Conservation (phyloP, 164 flowering plant genomes). For the Vitis cinerea region DNA sequence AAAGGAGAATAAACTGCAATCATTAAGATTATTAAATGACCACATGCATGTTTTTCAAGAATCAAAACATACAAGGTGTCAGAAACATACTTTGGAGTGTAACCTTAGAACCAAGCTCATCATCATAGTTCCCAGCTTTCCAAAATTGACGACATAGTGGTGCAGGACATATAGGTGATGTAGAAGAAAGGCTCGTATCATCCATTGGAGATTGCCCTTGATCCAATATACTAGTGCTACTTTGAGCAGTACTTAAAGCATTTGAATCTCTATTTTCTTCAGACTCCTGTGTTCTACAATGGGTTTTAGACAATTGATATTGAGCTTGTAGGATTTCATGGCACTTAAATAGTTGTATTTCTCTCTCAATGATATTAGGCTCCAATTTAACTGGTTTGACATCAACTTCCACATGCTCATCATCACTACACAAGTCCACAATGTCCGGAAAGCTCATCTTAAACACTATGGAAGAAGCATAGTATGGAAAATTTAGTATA, state of each 20-base stretch:
- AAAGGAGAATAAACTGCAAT: too few relatives aligned
- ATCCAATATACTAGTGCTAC: constrained; percentile 41
- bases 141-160: constrained; percentile 86
- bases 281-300: constrained; percentile 27
- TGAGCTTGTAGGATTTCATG: constrained; percentile 11
- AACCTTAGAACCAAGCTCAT: constrained; percentile 31
- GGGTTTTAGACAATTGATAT: constrained; percentile 16
- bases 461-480: constrained; percentile 21
- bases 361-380: constrained; percentile 16
- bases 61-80: neutral
- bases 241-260: constrained; percentile 35
- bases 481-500: constrained; percentile 1
- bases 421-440: constrained; percentile 46
- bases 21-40: neutral
- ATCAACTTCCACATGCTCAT: constrained; percentile 30
- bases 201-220: constrained; percentile 40
- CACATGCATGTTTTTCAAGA: neutral
- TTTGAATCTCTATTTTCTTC: constrained; percentile 38
- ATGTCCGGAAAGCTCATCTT: constrained; percentile 42
- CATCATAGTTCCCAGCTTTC: constrained; percentile 84
- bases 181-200: constrained; percentile 42
- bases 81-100: constrained; percentile 41
- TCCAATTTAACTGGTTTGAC: constrained; percentile 38
- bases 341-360: neutral
- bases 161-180: constrained; percentile 48